Percentiles rank a stretch among this genome's conserved stretches.
Conservation (phyloP, 148 eudicot genomes). For the Vaccinium vitisidaea region DNA sequence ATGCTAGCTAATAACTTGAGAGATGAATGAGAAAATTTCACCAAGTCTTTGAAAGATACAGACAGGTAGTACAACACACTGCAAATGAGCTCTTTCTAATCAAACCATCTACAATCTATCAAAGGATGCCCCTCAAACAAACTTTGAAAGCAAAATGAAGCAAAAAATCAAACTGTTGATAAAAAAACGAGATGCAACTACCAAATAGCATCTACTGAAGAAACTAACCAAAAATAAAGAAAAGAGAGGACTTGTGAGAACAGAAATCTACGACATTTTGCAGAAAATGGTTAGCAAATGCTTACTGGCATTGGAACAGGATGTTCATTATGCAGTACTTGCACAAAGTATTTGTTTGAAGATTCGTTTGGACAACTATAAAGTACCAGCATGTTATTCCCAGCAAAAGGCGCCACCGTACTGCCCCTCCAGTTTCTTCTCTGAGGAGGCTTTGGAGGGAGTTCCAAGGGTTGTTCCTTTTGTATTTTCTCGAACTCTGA, state of each 20-base stretch:
- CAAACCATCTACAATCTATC: constrained; percentile 3
- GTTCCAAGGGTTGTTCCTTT: constrained; percentile 65
- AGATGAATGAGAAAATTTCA: neutral
- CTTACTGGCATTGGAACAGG: constrained; percentile 86
- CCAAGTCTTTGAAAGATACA: neutral
- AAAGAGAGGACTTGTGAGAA: neutral
- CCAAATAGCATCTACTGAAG: neutral
- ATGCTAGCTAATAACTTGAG: neutral
- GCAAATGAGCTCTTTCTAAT: neutral
- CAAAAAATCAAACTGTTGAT: neutral
- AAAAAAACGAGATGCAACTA: neutral
- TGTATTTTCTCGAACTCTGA: constrained; percentile 72
- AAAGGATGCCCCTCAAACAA: neutral
- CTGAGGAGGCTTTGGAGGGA: constrained; percentile 86
- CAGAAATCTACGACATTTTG: neutral
- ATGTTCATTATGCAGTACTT: constrained; percentile 86
- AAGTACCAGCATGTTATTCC: constrained; percentile 86
- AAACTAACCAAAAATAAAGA: neutral
- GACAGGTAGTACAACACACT: neutral
- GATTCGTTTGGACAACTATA: constrained; percentile 66
- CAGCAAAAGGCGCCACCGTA: constrained; percentile 80
- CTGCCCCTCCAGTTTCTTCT: constrained; percentile 83
- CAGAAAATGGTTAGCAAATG: neutral
- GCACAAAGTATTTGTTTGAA: constrained; percentile 75
- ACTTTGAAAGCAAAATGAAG: neutral